Conservation (phyloP, 768 basidiomycete genomes). For the Agrocybe chaxingu region DNA sequence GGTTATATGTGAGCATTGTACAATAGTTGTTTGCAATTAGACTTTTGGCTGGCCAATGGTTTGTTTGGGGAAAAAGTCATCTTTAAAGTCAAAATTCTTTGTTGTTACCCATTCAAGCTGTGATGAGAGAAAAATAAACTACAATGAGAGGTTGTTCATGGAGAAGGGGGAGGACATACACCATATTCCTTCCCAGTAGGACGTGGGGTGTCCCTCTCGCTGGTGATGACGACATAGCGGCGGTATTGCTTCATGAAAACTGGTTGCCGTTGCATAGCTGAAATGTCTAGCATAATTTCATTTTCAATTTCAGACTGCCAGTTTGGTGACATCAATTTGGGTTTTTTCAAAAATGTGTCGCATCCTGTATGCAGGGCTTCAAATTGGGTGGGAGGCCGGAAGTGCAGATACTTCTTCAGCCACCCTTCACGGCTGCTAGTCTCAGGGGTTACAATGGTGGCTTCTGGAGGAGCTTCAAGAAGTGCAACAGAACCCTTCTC, state of each 20-base stretch:
- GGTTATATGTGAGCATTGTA: not conserved
- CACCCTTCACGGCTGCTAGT: conserved; percentile 28
- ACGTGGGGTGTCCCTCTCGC: conserved; percentile 24
- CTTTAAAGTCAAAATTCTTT: conserved; percentile 52
- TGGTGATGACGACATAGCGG: conserved; percentile 60
- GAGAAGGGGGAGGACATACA: conserved; percentile 35
- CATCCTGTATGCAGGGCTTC: conserved; percentile 44
- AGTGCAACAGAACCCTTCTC: conserved; percentile 56
- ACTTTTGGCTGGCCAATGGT: conserved; percentile 1
- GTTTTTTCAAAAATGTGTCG: conserved; percentile 30
- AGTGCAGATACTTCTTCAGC: conserved; percentile 33
- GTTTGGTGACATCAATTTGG: conserved; percentile 15
- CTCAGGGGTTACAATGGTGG: conserved; percentile 16
- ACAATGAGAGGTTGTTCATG: not conserved
- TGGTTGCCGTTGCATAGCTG: conserved; percentile 60
- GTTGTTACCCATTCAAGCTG: conserved; percentile 58
- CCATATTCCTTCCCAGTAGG: conserved; percentile 28
- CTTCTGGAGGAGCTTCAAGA: conserved; percentile 43
- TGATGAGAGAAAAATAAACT: not conserved
- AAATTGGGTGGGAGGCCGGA: conserved; percentile 29
- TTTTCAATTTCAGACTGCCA: conserved; percentile 37
- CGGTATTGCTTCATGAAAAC: conserved; percentile 57
- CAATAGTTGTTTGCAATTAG: too few species aligned
- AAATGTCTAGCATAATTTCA: conserved; percentile 48
- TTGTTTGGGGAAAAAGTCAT: conserved; percentile 44